Conservation (phyloP, 2,329 filamentous ascomycete species). For the Neonectria sp. region DNA sequence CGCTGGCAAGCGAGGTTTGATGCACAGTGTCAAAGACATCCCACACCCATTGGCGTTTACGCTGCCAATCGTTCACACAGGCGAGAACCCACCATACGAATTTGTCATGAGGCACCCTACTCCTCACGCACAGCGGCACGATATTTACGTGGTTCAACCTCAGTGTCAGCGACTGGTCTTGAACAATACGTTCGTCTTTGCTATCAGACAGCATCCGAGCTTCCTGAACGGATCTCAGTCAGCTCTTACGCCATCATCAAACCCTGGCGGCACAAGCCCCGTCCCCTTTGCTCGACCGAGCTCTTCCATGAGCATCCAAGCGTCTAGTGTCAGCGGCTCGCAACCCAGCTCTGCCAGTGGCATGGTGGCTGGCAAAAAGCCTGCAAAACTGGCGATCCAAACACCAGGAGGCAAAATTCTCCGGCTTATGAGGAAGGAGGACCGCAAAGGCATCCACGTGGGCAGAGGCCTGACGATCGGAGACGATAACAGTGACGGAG, state of each 20-base stretch:
- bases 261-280: conserved; percentile 67
- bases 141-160: conserved; percentile 96
- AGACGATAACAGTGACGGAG: conserved; percentile 77
- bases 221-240: conserved; percentile 51
- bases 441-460: conserved; percentile 69
- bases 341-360: conserved; percentile 69
- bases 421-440: conserved; percentile 85
- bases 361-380: conserved; percentile 78
- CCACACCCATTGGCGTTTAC: conserved; percentile 92
- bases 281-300: conserved; percentile 73
- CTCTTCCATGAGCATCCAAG: conserved; percentile 76
- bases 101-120: conserved; percentile 95
- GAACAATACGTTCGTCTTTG: conserved; percentile 99
- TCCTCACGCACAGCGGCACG: conserved; percentile 96
- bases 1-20: conserved; percentile 92
- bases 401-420: conserved; percentile 96
- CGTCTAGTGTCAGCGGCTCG: conserved; percentile 70
- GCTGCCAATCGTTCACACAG: conserved; percentile 90
- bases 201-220: conserved; percentile 89
- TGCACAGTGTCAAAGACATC: conserved; percentile 98
- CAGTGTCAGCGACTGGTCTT: conserved; percentile 90
- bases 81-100: conserved; percentile 94
- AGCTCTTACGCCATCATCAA: conserved; percentile 62
- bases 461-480: conserved; percentile 59
- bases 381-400: conserved; percentile 96